Evolutionary conservation across 1,139 yeast genomes (phyloP).

Genomic region (Saccharomyces hybrid): DNA sequence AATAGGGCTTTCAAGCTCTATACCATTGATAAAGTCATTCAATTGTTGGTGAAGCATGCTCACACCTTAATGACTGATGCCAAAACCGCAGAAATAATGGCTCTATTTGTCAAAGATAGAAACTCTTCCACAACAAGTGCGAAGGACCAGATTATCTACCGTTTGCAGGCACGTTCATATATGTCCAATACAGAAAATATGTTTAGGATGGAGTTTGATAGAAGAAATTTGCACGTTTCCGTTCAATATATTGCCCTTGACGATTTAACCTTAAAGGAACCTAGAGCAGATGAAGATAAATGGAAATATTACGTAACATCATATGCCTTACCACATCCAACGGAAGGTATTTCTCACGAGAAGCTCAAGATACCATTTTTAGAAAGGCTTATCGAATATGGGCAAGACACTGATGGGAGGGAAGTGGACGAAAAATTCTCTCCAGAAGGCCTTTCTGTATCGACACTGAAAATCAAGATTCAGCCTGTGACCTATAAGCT

Average conservation of each 20-base stretch:
- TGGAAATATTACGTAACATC: conserved; percentile 93
- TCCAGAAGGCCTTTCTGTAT: conserved; percentile 60
- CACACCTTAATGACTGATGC: conserved; percentile 71
- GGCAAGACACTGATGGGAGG: conserved; percentile 33
- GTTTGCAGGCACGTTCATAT: conserved; percentile 77
- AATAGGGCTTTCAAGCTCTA: conserved; percentile 88
- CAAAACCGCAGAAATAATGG: conserved; percentile 72
- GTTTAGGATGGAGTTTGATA: conserved; percentile 77
- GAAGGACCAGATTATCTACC: conserved; percentile 80
- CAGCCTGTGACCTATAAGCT: conserved; percentile 73
- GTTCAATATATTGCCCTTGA: conserved; percentile 83
- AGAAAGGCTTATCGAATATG: conserved; percentile 50
- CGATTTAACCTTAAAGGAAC: conserved; percentile 77
- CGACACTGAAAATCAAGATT: conserved; percentile 74
- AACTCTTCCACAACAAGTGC: conserved; percentile 51
- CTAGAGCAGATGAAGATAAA: conserved; percentile 64
- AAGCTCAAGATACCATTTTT: conserved; percentile 67
- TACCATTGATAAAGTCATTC: conserved; percentile 89
- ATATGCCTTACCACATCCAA: conserved; percentile 89
- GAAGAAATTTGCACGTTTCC: conserved; percentile 44
- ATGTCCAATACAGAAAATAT: conserved; percentile 83
- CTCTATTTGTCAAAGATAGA: conserved; percentile 77
- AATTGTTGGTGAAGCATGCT: conserved; percentile 82
- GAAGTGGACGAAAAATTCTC: conserved; percentile 18
- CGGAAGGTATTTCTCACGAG: conserved; percentile 92